These are phyloP conservation scores for Malassezia pachydermatis DNA, from an alignment of 1,284 basidiomycete genomes.

Conservation along the genomic window DNA sequence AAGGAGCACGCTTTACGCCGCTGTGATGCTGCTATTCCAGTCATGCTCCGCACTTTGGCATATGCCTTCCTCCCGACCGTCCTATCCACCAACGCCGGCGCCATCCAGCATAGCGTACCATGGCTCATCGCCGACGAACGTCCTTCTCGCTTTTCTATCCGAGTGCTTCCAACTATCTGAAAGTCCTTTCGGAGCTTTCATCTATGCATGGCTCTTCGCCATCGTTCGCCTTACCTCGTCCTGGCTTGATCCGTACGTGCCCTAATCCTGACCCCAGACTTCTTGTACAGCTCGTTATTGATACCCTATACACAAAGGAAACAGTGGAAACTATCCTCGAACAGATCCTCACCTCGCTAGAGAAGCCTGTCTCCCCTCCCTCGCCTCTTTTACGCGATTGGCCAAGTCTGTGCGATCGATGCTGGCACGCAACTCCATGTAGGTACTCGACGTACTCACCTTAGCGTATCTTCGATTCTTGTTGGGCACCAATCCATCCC, in stretches of 20 bases:
- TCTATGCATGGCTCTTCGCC: neutral
- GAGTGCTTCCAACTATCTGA: neutral
- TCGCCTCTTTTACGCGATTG: too few species aligned
- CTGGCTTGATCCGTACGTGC: neutral
- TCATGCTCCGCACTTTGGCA: too few species aligned
- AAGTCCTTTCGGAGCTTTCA: neutral
- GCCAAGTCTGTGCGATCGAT: neutral
- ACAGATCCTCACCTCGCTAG: too few species aligned
- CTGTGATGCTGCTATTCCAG: too few species aligned
- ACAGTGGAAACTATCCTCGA: too few species aligned
- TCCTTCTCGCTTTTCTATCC: neutral
- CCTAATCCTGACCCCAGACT: neutral
- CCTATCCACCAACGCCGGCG: too few species aligned
- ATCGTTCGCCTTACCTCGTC: neutral
- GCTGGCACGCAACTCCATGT: constrained; percentile 2
- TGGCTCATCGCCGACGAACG: too few species aligned
- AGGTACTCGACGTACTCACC: neutral
- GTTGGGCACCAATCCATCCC: neutral
- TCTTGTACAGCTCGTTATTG: neutral
- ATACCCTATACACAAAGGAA: neutral
- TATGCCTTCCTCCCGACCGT: too few species aligned
- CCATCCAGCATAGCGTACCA: too few species aligned
- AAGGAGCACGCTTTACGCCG: too few species aligned
- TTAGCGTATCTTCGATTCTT: neutral
- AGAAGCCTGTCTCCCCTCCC: too few species aligned